Conservation (phyloP, 2,329 filamentous ascomycete species). For the Diaporthe sp. region DNA sequence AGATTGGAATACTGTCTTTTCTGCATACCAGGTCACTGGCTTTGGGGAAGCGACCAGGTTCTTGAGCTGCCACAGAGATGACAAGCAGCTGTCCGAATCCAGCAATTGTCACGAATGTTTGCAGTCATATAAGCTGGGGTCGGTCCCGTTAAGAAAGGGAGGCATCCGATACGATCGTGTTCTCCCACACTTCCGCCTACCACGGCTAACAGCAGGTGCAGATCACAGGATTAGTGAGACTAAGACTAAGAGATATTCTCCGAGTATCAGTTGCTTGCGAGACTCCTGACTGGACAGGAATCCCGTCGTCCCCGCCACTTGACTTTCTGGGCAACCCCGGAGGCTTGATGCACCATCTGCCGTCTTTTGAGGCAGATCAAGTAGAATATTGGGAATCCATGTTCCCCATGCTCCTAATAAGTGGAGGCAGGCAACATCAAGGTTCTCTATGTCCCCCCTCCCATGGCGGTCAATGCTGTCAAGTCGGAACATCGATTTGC, state of each 20-base stretch:
- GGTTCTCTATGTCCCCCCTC: background rate
- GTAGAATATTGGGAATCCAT: background rate
- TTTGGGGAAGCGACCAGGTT: constrained; percentile 1
- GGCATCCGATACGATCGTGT: constrained; percentile 5
- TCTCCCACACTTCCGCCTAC: background rate
- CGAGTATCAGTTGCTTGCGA: constrained; percentile 3
- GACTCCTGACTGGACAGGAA: background rate
- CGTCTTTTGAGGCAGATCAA: background rate
- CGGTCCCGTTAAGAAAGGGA: background rate
- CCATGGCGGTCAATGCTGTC: constrained; percentile 6
- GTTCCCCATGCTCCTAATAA: background rate
- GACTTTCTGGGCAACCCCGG: constrained; percentile 13
- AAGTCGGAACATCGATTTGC: background rate
- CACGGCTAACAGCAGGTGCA: background rate
- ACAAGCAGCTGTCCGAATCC: background rate
- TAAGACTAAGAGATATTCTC: constrained; percentile 27
- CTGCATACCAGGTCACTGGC: background rate
- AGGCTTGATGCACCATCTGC: background rate
- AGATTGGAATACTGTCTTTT: background rate
- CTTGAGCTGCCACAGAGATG: background rate
- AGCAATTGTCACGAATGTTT: constrained; percentile 4
- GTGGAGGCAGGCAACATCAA: background rate
- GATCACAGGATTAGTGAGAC: constrained; percentile 10
- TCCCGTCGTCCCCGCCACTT: background rate
- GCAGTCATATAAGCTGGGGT: constrained; percentile 7